Base-by-base conservation (phyloP, 2,329 filamentous ascomycete genomes). In the Aspergillus nomiae region DNA sequence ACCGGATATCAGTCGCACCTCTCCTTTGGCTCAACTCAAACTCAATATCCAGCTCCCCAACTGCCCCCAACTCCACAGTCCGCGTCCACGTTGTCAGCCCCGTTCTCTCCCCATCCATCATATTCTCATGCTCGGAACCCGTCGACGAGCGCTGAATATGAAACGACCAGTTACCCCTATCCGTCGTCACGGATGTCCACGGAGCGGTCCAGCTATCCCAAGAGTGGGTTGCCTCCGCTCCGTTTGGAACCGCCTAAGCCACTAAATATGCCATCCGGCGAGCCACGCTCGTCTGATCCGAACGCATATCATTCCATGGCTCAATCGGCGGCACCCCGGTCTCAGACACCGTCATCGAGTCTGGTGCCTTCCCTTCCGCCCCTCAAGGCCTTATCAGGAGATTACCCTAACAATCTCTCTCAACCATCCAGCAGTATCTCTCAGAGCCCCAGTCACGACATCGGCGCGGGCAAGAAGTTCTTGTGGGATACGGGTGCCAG, bases 31-130 rank as follows among this genome's bases (percentile, higher is more conserved):
- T 74, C 78, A 45, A 71, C 75, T 6, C 77, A 77, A 36, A 66
- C 71, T 10, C 76, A 77, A 34, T 84, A 84, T 65, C 75, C 78
- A 48, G 76, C 80, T 45, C 74, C 77, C 50, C 76, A 74, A 50
- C 78, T 76, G 48, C 72, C 77, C n/a, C 76, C 80, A 12, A 78
- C 79, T n/a, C 77, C 81, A 2, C 82, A 83, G 24, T 69, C 74
- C 3, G 60, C 71, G 5, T 75, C 79, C 6, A 76, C 78, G n/a
- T 63, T 72, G 10, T 65, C 71, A 4, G 69, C 67, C 21, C 66
- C 71, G 28, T 75, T 77, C 62, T 77, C 77, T n/a, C 73, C 78
- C 32, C 77, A 76, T 43, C 66, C 72, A 5, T 66, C 63, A n/a
- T 75, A 77, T 62, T 67, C 74, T 10, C 74, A 78, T 57, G 63